phyloP scores from a whole-genome alignment of 129 eudicot genomes.

The Centrapalus pauciflorus region DNA sequence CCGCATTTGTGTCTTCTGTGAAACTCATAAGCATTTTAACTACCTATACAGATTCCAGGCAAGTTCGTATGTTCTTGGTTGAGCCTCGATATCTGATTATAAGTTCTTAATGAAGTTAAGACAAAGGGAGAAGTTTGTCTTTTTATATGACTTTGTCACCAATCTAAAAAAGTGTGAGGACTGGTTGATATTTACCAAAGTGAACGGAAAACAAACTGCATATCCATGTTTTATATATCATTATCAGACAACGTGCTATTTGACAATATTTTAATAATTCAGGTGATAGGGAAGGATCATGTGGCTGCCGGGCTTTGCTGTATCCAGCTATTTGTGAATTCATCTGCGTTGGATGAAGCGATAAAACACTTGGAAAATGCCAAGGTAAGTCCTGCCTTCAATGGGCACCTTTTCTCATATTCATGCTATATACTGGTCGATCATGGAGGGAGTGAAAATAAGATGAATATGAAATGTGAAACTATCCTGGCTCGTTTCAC shows the following conservation, averaged over 20 bases:
- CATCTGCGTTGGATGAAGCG: conserved; percentile 88
- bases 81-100: background rate
- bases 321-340: conserved; percentile 89
- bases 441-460: no score
- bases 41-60: conserved; percentile 88
- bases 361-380: conserved; percentile 87
- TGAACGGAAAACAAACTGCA: background rate
- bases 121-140: background rate
- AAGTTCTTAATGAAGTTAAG: background rate
- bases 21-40: conserved; percentile 88
- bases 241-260: conserved; percentile 8
- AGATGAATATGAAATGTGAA: no score
- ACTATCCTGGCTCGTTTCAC: no score
- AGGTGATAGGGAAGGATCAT: conserved; percentile 94
- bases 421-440: no score
- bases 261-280: conserved; percentile 22
- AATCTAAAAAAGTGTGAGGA: no score
- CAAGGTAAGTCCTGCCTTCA: conserved; percentile 40
- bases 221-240: background rate
- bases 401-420: background rate
- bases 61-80: background rate
- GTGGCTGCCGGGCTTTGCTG: conserved; percentile 99
- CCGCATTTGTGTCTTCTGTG: conserved; percentile 86
- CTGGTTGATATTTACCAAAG: no score
- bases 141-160: background rate